A percentile compares a stretch with the other conserved stretches of the same genome.
Conservation (phyloP, 139 green algal species). For the Tetraselmis striata region DNA sequence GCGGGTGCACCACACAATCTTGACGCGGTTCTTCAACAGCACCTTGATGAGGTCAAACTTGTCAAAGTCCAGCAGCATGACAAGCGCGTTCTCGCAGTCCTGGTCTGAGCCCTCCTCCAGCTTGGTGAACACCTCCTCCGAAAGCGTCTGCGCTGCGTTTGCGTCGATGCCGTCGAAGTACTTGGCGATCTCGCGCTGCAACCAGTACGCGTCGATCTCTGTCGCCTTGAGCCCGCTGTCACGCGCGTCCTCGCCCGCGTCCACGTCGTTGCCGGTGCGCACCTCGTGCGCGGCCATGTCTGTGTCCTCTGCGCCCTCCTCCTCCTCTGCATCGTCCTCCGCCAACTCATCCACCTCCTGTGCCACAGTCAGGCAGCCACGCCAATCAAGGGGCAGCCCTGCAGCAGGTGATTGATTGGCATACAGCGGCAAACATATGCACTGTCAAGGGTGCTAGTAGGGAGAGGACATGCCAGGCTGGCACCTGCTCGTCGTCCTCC, state of each 20-base stretch:
- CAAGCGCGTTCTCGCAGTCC: slow-evolving; percentile 75
- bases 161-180: slow-evolving; percentile 67
- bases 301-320: slow-evolving; percentile 5
- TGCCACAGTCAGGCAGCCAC: too few relatives aligned
- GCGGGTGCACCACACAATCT: slow-evolving; percentile 93
- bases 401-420: too few relatives aligned
- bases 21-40: slow-evolving; percentile 78
- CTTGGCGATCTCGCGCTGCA: slow-evolving; percentile 81
- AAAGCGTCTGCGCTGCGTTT: slow-evolving; percentile 59
- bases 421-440: too few relatives aligned
- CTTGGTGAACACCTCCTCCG: slow-evolving; percentile 59
- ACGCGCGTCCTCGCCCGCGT: slow-evolving; percentile 39
- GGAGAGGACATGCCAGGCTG: too few relatives aligned
- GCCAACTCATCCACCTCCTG: slow-evolving; percentile 40
- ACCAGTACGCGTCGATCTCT: slow-evolving; percentile 98
- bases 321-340: slow-evolving; percentile 37
- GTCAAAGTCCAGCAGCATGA: slow-evolving; percentile 87
- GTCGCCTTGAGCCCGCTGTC: slow-evolving; percentile 28
- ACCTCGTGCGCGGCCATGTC: slow-evolving; percentile 13
- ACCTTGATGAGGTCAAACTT: slow-evolving; percentile 96
- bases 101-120: slow-evolving; percentile 29
- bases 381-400: too few relatives aligned
- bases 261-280: slow-evolving; percentile 38
- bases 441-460: too few relatives aligned
- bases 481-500: slow-evolving; percentile 63